These are phyloP conservation scores for Cordyceps militaris DNA, from an alignment of 2,329 filamentous ascomycete species.

Conservation along the genomic window DNA sequence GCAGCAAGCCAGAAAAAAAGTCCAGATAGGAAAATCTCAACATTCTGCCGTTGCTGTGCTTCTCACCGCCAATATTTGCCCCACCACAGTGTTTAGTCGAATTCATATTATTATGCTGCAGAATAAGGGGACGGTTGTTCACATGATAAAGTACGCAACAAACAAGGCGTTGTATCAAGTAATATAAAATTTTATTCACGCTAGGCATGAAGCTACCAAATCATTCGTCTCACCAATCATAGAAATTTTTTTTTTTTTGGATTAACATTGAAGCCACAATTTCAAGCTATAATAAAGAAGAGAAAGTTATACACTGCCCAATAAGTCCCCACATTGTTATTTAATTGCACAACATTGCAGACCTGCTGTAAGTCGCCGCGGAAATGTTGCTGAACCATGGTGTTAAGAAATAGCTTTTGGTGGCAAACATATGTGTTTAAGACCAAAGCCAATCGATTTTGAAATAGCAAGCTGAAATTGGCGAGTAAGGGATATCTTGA, in stretches of 20 bases:
- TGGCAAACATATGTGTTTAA: neutral
- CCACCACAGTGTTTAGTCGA: neutral
- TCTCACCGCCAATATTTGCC: constrained; percentile 13
- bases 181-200: too few species aligned
- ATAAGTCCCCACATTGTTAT: neutral
- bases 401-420: neutral
- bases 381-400: neutral
- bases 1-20: neutral
- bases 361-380: constrained; percentile 1
- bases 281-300: constrained; percentile 3
- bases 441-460: constrained; percentile 2
- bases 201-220: too few species aligned
- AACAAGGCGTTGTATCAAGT: too few species aligned
- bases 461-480: constrained; percentile 3
- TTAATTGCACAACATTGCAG: neutral
- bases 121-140: too few species aligned
- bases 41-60: constrained; percentile 14
- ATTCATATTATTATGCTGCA: too few species aligned
- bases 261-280: neutral
- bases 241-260: neutral
- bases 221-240: neutral
- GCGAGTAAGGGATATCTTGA: neutral
- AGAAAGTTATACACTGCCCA: neutral
- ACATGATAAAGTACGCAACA: too few species aligned
- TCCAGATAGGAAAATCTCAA: constrained; percentile 7